Evolutionary conservation across 2,329 filamentous ascomycete species (phyloP), one percentile per base, ranked within the genome.

Genomic region (Pleoardoris graminearum): DNA sequence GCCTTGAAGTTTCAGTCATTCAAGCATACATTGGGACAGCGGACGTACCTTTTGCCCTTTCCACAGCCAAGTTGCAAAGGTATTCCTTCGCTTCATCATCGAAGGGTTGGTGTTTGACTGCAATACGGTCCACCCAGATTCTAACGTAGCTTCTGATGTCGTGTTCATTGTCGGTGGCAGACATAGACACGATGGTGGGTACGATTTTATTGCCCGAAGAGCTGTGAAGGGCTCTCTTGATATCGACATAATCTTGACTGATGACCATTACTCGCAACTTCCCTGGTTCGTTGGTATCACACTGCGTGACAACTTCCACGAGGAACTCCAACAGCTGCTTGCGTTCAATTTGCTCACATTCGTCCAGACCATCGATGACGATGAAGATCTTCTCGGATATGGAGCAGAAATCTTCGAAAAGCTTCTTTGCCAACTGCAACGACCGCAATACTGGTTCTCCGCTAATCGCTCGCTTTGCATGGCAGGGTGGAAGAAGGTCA

Each of bases 191-290:
- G 2, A 57, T 58, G 3, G 42, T 57, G 5, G 63, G 57, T 1
- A 47, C 37, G 2, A 60, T 44, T 32, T 44, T 57, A 4, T 38
- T n/a, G 2, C 6, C 12, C 1, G 43, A 39, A 8, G 50, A 43
- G 32, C 39, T 56, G 30, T 53, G 38, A 12, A 67, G 39, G 2
- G 39, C 41, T 22, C 41, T 51, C 17, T 43, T 49, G 11, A 68
- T 67, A 36, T 69, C 66, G 3, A 50, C 17, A 30, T 55, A 62
- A 17, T 69, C 51, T 39, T 69, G 66, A 37, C 66, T 69, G 27
- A 69, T 56, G 12, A 69, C 22, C 3, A 69, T 54, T 5, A 65
- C 32, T 4, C 66, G 60, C 8, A 65, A 48, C 25, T 59, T 63
- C 4, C 62, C 63, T 8, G 63, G 53, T 0, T 61, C 56, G 6